Conservation (phyloP, 495 filamentous ascomycete genomes). For the Haplographium delicatum region DNA sequence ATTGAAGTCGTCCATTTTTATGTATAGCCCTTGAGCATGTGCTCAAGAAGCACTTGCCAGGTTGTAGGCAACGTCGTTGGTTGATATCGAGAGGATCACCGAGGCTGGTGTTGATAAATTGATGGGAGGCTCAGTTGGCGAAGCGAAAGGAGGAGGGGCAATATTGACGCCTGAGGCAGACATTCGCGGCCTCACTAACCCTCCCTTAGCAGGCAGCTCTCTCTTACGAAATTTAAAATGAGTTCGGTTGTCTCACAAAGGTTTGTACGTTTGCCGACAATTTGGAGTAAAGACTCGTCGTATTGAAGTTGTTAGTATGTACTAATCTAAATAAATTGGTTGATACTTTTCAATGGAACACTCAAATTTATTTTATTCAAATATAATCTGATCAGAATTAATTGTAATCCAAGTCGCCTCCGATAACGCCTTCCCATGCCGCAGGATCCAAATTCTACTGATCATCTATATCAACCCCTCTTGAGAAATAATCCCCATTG, state of each 20-base stretch:
- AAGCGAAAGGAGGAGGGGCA: slow-evolving; percentile 12
- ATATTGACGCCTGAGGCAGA: neutral
- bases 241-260: neutral
- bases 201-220: neutral
- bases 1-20: slow-evolving; percentile 83
- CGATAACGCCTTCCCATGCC: slow-evolving; percentile 18
- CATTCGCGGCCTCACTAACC: neutral
- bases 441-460: slow-evolving; percentile 11
- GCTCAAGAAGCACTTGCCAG: slow-evolving; percentile 24
- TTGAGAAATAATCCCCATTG: slow-evolving; percentile 21
- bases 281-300: too few species aligned
- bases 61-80: slow-evolving; percentile 16
- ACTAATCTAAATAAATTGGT: too few species aligned
- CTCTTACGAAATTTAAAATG: neutral
- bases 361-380: too few species aligned
- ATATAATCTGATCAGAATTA: too few species aligned
- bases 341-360: too few species aligned
- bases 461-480: neutral
- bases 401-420: too few species aligned
- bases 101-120: slow-evolving; percentile 14
- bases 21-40: slow-evolving; percentile 19
- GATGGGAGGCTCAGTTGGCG: slow-evolving; percentile 15
- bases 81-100: slow-evolving; percentile 1
- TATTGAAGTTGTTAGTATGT: too few species aligned
- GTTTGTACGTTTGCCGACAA: too few species aligned